phyloP scores from a whole-genome alignment of 371 early-diverging fungal genomes.

The Capniomyces stellatus region DNA sequence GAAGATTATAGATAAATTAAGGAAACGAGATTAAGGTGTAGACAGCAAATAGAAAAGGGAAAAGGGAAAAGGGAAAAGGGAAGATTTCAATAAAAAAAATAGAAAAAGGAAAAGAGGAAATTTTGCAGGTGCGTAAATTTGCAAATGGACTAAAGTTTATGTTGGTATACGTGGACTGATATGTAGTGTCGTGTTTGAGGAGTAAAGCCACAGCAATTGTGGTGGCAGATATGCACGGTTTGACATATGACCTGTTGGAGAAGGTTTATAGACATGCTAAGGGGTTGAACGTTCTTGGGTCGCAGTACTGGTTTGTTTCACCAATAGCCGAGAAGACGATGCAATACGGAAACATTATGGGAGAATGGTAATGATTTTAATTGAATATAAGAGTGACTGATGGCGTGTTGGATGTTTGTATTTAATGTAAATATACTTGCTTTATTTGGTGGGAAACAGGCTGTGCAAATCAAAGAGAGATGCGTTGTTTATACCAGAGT shows the following conservation, averaged over 20 bases:
- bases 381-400: too few species aligned
- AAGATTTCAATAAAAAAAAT: constrained; percentile 4
- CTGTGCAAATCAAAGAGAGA: neutral
- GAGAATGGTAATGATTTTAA: constrained; percentile 43
- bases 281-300: constrained; percentile 30
- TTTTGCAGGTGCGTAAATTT: neutral
- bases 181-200: constrained; percentile 8
- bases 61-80: neutral
- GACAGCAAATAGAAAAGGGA: neutral
- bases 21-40: too few species aligned
- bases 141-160: neutral
- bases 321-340: constrained; percentile 58
- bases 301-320: constrained; percentile 50
- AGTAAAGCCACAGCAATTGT: constrained; percentile 49
- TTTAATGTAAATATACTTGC: too few species aligned
- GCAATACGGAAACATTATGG: constrained; percentile 66
- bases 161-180: neutral
- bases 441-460: constrained; percentile 1
- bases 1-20: neutral
- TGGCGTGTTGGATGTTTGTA: constrained; percentile 10
- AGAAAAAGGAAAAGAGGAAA: neutral
- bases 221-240: constrained; percentile 43
- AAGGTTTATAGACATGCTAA: constrained; percentile 32
- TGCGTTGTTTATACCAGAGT: constrained; percentile 16
- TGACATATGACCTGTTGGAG: constrained; percentile 56